Base-by-base conservation (phyloP, 164 flowering plant genomes). In the Paratinospora sagittata region DNA sequence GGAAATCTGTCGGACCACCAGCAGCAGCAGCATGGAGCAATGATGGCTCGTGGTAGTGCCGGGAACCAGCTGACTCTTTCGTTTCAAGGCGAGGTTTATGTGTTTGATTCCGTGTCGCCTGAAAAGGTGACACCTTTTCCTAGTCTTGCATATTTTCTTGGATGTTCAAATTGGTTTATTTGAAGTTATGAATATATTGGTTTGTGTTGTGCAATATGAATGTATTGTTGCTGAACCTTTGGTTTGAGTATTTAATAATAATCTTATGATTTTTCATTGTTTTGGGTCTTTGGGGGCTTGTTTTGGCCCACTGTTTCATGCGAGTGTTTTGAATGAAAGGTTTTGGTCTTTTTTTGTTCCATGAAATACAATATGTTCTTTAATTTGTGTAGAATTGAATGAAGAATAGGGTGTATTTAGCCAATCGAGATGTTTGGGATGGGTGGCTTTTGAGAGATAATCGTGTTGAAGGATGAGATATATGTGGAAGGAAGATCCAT, bases 41-140 rank as follows among this genome's bases (percentile, higher is more conserved):
- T 37, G 17, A 52, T 26, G 16, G 13, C 67, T 10, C 57, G 66
- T 43, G 27, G 58, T 27, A 43, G 26, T 60, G 27, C 8, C 27
- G 75, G 65, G 39, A 84, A 78, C 62, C 89, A 87, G 80, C 80
- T 87, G 21, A 84, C 91, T 12, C 84, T 87, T 17, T 84, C 91
- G 21, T 87, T 85, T 66, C 88, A 83, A 39, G 91, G 91, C 10
- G 85, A 87, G 65, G 88, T 87, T 27, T 87, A 84, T 63, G 89
- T 85, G 6, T 87, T 87, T 63, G 89, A 85, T 27, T 72, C 85
- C 5, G 88, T 87, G 8, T 77, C 86, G 10, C 80, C 86, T 0
- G 88, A 87, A 47, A 87, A 85, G 91, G 91, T 87, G 23, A 43
- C 1, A 19, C 43, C 52, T 61, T 33, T 66, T 41, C 16, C 58